A percentile compares a stretch with the other conserved stretches of the same genome.
phyloP scores from a whole-genome alignment of 192 early-diverging fungal genomes.

The Backusella macrospora region DNA sequence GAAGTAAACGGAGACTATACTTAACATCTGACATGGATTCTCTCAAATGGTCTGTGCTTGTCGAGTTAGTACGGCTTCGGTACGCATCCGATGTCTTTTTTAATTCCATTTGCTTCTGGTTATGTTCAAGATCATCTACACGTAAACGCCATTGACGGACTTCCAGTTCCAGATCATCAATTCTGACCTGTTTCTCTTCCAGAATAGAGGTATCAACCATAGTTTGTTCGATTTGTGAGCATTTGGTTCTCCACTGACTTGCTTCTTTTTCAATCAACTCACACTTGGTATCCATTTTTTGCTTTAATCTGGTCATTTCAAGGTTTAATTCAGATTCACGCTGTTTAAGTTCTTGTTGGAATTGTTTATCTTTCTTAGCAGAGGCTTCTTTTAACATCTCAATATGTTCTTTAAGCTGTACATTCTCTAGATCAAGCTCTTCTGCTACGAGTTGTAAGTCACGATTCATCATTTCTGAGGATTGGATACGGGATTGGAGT shows the following conservation, averaged over 20 bases:
- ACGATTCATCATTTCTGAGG: constrained; percentile 31
- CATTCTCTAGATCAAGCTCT: constrained; percentile 24
- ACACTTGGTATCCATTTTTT: constrained; percentile 25
- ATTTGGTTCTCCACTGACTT: constrained; percentile 23
- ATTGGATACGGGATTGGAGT: constrained; percentile 43
- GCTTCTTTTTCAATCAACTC: constrained; percentile 31
- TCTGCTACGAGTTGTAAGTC: constrained; percentile 25
- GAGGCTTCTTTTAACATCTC: constrained; percentile 13
- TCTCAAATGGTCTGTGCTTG: neutral
- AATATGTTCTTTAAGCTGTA: constrained; percentile 21
- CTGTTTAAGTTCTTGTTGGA: neutral
- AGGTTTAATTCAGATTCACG: constrained; percentile 5
- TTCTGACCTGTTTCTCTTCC: constrained; percentile 18
- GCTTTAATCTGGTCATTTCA: constrained; percentile 32
- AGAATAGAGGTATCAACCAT: neutral
- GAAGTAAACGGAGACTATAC: constrained; percentile 20
- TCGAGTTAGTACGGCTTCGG: neutral
- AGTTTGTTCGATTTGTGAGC: constrained; percentile 20
- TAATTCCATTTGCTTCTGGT: constrained; percentile 10
- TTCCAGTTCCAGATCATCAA: constrained; percentile 17
- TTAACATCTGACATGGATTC: constrained; percentile 27
- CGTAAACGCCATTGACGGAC: constrained; percentile 15
- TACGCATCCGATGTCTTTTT: neutral
- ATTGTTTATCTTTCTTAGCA: constrained; percentile 16
- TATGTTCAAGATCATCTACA: constrained; percentile 22